A percentile compares a stretch with the other conserved stretches of the same genome.
phyloP scores from a whole-genome alignment of 768 basidiomycete genomes.

The Hygrophorus russula region DNA sequence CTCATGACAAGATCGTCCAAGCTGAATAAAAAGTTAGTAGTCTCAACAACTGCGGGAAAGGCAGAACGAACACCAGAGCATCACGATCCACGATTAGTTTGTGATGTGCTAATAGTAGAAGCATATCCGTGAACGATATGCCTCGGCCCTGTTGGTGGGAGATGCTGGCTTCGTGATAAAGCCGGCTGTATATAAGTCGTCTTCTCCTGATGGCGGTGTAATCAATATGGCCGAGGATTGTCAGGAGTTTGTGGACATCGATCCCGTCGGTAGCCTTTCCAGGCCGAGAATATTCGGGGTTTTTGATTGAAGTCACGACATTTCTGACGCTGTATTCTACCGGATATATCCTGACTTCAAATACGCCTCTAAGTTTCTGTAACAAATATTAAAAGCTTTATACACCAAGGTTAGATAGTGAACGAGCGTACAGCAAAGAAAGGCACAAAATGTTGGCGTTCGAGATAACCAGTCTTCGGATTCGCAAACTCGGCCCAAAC shows the following conservation, averaged over 20 bases:
- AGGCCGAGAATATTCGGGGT: slow-evolving; percentile 21
- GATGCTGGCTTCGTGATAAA: slow-evolving; percentile 82
- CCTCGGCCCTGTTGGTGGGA: slow-evolving; percentile 62
- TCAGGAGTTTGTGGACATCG: slow-evolving; percentile 52
- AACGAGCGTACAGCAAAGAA: slow-evolving; percentile 70
- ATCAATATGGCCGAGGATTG: slow-evolving; percentile 55
- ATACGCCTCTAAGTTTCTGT: slow-evolving; percentile 76
- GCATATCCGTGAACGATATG: slow-evolving; percentile 87
- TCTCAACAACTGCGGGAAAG: neutral
- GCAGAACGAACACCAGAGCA: slow-evolving; percentile 64
- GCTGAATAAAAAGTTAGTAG: slow-evolving; percentile 26
- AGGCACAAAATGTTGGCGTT: slow-evolving; percentile 53
- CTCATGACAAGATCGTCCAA: slow-evolving; percentile 72
- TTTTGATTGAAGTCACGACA: slow-evolving; percentile 42
- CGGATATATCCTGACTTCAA: slow-evolving; percentile 83
- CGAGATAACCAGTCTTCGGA: slow-evolving; percentile 67
- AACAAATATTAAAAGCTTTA: neutral
- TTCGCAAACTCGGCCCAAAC: slow-evolving; percentile 84
- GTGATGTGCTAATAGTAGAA: slow-evolving; percentile 80
- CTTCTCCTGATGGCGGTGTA: slow-evolving; percentile 49
- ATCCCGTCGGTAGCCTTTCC: slow-evolving; percentile 36
- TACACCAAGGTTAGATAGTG: neutral
- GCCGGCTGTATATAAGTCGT: slow-evolving; percentile 55
- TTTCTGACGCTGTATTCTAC: slow-evolving; percentile 48
- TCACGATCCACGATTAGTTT: slow-evolving; percentile 85